Conservation (phyloP, 2,329 filamentous ascomycete species). For the Fusarium tjaetaba region DNA sequence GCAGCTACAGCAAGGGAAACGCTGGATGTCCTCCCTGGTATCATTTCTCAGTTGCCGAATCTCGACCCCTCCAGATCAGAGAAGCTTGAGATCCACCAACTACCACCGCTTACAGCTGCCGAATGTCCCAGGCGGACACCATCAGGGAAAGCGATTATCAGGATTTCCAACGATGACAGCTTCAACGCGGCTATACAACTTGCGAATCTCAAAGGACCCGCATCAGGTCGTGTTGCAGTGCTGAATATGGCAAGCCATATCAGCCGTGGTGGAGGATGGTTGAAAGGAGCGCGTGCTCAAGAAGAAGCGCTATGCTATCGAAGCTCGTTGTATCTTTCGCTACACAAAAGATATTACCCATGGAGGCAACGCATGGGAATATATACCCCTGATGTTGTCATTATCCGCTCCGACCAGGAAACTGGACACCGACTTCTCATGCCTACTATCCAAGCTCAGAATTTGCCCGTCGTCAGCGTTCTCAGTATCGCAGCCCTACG, state of each 20-base stretch:
- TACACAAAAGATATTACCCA: conserved; percentile 63
- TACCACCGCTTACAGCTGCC: conserved; percentile 51
- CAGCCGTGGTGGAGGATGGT: conserved; percentile 71
- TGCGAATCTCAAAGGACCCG: conserved; percentile 36
- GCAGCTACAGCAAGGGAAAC: conserved; percentile 59
- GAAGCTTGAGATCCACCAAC: conserved; percentile 38
- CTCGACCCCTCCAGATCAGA: conserved; percentile 51
- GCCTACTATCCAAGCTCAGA: conserved; percentile 43
- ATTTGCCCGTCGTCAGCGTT: conserved; percentile 65
- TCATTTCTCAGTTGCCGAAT: conserved; percentile 57
- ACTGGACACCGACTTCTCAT: conserved; percentile 58
- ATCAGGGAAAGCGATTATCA: conserved; percentile 49
- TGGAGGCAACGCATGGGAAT: conserved; percentile 60
- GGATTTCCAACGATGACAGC: conserved; percentile 66
- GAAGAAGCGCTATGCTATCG: conserved; percentile 76
- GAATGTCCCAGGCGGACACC: conserved; percentile 55
- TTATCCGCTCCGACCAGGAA: conserved; percentile 63
- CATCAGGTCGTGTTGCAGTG: conserved; percentile 59
- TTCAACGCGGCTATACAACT: conserved; percentile 64
- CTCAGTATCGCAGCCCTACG: conserved; percentile 68
- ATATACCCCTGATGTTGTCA: conserved; percentile 68
- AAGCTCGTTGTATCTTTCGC: conserved; percentile 61
- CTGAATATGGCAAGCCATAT: conserved; percentile 73
- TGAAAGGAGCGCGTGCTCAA: conserved; percentile 69
- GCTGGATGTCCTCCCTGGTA: conserved; percentile 55